Conservation (phyloP, 192 early-diverging fungal species). For the Coemansia sp. region DNA sequence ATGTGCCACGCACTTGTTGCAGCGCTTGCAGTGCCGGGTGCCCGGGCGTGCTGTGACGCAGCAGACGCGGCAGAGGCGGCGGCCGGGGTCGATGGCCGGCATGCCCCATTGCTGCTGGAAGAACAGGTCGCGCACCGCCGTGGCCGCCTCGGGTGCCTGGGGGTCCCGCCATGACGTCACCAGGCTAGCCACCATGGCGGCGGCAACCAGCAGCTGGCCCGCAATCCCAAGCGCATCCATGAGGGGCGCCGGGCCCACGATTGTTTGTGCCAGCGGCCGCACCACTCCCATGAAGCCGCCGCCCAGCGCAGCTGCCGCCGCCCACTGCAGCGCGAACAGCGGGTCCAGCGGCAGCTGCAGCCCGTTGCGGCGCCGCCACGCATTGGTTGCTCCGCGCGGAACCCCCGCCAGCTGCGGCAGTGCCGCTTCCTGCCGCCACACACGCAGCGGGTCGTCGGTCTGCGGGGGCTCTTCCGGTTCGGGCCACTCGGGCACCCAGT, state of each 20-base stretch:
- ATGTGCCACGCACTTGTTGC: conserved; percentile 43
- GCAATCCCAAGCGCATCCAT: conserved; percentile 12
- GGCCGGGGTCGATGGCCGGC: conserved; percentile 29
- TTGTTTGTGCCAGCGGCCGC: conserved; percentile 17
- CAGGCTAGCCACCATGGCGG: conserved; percentile 8
- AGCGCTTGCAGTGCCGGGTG: conserved; percentile 53
- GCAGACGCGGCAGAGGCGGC: conserved; percentile 42
- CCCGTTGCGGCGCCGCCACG: conserved; percentile 43
- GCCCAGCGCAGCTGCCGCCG: conserved; percentile 10
- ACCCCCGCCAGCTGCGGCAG: conserved; percentile 21
- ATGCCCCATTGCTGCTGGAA: conserved; percentile 37
- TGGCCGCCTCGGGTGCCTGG: conserved; percentile 10
- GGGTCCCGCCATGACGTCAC: conserved; percentile 18
- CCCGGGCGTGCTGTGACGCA: conserved; percentile 2
- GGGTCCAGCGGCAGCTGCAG: conserved; percentile 46
- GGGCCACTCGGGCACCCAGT: conserved; percentile 40
- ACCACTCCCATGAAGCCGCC: conserved; percentile 19
- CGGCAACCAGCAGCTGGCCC: conserved; percentile 9
- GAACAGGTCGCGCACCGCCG: conserved; percentile 22
- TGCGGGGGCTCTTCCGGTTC: conserved; percentile 34
- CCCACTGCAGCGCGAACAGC: conserved; percentile 43
- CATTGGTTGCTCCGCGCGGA: conserved; percentile 22
- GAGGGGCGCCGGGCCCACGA: conserved; percentile 10
- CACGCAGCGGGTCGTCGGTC: conserved; percentile 21
- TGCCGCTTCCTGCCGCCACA: conserved; percentile 23